Percentiles rank a stretch among this genome's conserved stretches.
These are phyloP conservation scores for Crotalaria pallida DNA, from an alignment of 306 rosid genomes.

Conservation along the genomic window DNA sequence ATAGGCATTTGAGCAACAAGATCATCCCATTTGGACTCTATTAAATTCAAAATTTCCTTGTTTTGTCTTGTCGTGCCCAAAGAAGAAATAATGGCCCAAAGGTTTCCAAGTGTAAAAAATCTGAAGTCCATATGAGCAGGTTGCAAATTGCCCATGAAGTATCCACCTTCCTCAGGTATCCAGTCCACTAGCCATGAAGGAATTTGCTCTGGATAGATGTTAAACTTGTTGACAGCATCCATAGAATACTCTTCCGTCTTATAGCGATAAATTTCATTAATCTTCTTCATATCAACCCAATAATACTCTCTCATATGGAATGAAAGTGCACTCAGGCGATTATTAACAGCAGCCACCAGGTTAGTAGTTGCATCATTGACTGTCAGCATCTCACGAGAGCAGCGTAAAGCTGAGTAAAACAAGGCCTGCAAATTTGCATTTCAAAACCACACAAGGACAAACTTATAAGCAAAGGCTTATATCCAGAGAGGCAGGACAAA, in stretches of 20 bases:
- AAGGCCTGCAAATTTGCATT: conserved; percentile 55
- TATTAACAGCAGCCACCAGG: conserved; percentile 70
- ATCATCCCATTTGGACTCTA: conserved; percentile 92
- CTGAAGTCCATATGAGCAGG: conserved; percentile 98
- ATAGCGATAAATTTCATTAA: conserved; percentile 89
- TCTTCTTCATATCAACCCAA: conserved; percentile 82
- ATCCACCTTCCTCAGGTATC: conserved; percentile 89
- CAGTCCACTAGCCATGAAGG: conserved; percentile 93
- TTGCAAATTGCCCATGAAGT: conserved; percentile 84
- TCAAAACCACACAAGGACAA: conserved; percentile 3
- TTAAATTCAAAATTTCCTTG: conserved; percentile 61
- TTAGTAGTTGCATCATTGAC: conserved; percentile 69
- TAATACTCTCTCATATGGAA: conserved; percentile 90
- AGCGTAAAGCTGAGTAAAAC: conserved; percentile 79
- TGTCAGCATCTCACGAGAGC: conserved; percentile 77
- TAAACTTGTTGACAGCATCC: conserved; percentile 89
- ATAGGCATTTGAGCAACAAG: conserved; percentile 81
- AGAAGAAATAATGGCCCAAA: conserved; percentile 85
- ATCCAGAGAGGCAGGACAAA: not conserved
- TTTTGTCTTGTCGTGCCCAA: conserved; percentile 68
- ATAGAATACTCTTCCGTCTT: conserved; percentile 90
- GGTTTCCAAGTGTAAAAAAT: conserved; percentile 87
- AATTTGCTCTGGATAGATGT: conserved; percentile 95
- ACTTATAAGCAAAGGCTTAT: conserved; percentile 1
- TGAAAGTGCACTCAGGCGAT: conserved; percentile 83